Evolutionary conservation across 371 early-diverging fungal species (phyloP).

Genomic region (Rhizopus stolonifer): DNA sequence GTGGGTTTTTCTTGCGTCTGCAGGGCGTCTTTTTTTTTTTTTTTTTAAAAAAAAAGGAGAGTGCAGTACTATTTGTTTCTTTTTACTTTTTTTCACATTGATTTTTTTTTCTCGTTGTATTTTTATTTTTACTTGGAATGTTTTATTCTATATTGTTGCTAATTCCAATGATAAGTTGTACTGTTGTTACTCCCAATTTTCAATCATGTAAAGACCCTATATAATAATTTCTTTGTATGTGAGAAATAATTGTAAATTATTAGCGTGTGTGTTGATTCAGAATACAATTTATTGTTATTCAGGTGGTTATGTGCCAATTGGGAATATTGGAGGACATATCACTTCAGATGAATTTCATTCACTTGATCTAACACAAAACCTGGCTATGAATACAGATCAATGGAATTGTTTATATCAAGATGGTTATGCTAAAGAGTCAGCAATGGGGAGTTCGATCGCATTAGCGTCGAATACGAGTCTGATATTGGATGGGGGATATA

Average conservation of each 20-base stretch:
- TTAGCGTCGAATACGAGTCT: conserved; percentile 1
- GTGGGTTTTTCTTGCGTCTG: too few relatives aligned
- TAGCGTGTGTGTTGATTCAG: conserved; percentile 12
- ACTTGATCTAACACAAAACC: conserved; percentile 10
- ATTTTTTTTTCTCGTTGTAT: not conserved
- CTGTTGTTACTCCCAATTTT: not conserved
- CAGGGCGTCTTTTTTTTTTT: too few relatives aligned
- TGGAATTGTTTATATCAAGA: too few relatives aligned
- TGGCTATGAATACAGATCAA: conserved; percentile 2
- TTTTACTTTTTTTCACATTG: not conserved
- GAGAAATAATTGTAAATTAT: not conserved
- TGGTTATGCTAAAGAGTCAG: conserved; percentile 1
- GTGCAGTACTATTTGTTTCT: not conserved
- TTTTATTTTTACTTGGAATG: not conserved
- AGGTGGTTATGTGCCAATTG: conserved; percentile 9
- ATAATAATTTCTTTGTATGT: not conserved
- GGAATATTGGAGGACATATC: not conserved
- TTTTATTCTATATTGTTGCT: not conserved
- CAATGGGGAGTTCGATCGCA: conserved; percentile 5
- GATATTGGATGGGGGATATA: conserved; percentile 16
- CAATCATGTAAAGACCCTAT: conserved; percentile 1
- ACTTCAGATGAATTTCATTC: conserved; percentile 12
- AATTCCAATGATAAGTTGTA: not conserved
- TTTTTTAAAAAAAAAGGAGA: too few relatives aligned
- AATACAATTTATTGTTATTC: conserved; percentile 18